Evolutionary conservation across 179 eudicot species (phyloP).

Genomic region (Actinidia arguta): DNA sequence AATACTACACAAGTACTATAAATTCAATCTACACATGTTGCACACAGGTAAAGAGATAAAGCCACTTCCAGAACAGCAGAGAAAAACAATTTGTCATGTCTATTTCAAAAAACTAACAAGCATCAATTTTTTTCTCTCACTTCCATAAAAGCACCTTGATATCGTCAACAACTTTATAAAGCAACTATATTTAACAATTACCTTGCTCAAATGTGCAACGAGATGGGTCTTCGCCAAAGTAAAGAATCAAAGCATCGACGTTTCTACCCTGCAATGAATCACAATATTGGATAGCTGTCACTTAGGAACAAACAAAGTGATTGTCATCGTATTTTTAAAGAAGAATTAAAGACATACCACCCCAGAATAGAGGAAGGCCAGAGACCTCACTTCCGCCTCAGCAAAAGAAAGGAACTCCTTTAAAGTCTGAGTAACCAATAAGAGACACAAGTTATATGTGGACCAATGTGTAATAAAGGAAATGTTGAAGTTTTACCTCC

Average conservation of each 20-base stretch:
- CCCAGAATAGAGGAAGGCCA: conserved; percentile 74
- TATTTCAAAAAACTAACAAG: not conserved
- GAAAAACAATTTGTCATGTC: not conserved
- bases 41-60: no score
- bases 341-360: conserved; percentile 60
- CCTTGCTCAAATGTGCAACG: conserved; percentile 97
- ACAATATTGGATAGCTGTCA: not conserved
- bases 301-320: not conserved
- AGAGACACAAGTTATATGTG: not conserved
- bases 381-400: conserved; percentile 90
- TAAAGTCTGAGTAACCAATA: conserved; percentile 47
- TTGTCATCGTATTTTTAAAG: not conserved
- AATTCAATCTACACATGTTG: no score
- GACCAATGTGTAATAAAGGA: not conserved
- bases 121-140: not conserved
- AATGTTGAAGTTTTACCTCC: not conserved
- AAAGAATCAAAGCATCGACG: conserved; percentile 78
- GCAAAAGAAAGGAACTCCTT: conserved; percentile 80
- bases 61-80: not conserved
- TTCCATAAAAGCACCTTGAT: not conserved
- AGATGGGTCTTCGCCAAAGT: conserved; percentile 95
- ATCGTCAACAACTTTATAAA: not conserved
- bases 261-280: conserved; percentile 69
- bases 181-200: conserved; percentile 20
- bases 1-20: no score